Percentiles rank a stretch among this genome's conserved stretches.
Conservation (phyloP, 176 grass and related monocot species). For the Oropetium thomaeum region DNA sequence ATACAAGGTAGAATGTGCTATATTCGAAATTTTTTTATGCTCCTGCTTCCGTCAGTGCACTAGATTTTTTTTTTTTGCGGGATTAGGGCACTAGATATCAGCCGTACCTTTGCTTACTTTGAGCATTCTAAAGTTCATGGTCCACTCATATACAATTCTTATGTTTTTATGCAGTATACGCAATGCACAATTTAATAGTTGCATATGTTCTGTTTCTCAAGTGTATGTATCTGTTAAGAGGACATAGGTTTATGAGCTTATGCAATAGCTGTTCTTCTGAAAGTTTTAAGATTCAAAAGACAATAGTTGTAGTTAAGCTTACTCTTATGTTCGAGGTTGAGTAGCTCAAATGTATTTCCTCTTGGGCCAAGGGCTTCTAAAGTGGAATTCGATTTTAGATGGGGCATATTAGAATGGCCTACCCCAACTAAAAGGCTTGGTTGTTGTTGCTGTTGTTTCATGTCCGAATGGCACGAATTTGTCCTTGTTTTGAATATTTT, state of each 20-base stretch:
- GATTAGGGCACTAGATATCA: not conserved
- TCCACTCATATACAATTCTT: not conserved
- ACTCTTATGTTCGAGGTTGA: not conserved
- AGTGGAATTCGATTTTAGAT: not conserved
- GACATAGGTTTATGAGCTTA: not conserved
- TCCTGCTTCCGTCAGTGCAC: not conserved
- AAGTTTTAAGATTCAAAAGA: not conserved
- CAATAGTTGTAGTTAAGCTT: not conserved
- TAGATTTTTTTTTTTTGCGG: not conserved
- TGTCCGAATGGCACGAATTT: not conserved
- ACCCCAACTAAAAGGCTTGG: no score
- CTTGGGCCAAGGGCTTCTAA: not conserved
- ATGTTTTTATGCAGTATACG: not conserved
- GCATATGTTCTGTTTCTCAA: not conserved
- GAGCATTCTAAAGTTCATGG: not conserved
- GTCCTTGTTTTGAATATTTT: conserved; percentile 1
- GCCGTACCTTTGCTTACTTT: not conserved
- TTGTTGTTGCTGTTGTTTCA: no score
- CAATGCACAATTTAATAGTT: not conserved
- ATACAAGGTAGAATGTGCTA: not conserved
- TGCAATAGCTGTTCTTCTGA: not conserved
- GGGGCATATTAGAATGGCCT: not conserved
- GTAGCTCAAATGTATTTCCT: not conserved
- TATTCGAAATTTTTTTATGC: not conserved
- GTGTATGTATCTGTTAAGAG: conserved; percentile 4